Percentiles rank a stretch among this genome's conserved stretches.
phyloP scores from a whole-genome alignment of 495 filamentous ascomycete genomes.

The Aspergillus sparsus region DNA sequence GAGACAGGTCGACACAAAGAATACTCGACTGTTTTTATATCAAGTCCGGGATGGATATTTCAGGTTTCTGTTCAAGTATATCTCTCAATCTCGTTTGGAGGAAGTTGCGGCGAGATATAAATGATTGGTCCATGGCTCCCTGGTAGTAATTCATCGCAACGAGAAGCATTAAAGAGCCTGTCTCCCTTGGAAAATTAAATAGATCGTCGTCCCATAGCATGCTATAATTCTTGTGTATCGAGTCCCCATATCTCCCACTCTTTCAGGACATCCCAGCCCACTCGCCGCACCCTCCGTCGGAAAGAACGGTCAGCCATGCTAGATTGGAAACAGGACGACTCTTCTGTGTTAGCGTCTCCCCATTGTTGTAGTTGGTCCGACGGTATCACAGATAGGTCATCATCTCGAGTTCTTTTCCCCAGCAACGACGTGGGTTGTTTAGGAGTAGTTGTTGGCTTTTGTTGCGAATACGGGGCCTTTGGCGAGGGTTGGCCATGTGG shows the following conservation, averaged over 20 bases:
- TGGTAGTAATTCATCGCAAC: no score
- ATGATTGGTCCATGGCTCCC: no score
- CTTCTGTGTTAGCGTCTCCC: neutral
- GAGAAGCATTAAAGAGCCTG: no score
- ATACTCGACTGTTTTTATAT: no score
- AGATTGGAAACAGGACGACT: neutral
- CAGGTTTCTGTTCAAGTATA: no score
- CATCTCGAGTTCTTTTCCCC: constrained; percentile 26
- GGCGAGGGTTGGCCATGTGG: neutral
- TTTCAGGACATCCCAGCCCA: constrained; percentile 45
- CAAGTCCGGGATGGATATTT: no score
- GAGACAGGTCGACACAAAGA: no score
- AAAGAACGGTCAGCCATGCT: constrained; percentile 17
- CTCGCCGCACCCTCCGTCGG: constrained; percentile 36
- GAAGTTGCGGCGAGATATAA: no score
- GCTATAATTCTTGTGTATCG: constrained; percentile 44
- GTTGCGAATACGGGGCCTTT: neutral
- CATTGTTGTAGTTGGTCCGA: constrained; percentile 5
- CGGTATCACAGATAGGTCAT: constrained; percentile 5
- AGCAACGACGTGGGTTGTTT: constrained; percentile 17
- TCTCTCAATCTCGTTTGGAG: no score
- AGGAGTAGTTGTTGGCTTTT: neutral
- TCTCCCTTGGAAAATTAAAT: no score
- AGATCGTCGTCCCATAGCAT: no score
- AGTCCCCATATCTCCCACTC: constrained; percentile 48